Conservation (phyloP, 106 monocot genomes). For the Vanilla planifolia region DNA sequence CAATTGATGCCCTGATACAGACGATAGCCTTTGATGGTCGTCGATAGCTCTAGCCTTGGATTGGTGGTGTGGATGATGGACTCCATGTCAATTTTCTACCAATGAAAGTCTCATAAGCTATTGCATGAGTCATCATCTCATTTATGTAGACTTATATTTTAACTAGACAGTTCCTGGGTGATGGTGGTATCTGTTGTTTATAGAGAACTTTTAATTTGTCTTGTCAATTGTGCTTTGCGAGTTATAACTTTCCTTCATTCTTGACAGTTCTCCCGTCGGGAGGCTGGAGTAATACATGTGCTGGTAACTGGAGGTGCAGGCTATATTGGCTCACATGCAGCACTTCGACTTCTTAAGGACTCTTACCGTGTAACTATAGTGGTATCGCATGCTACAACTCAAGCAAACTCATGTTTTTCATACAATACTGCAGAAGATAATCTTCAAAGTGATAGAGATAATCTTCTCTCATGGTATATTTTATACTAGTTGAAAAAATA, state of each 20-base stretch:
- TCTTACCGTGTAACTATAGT: conserved; percentile 73
- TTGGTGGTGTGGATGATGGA: too few relatives aligned
- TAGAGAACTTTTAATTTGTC: neutral
- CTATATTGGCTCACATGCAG: conserved; percentile 75
- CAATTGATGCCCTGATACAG: too few relatives aligned
- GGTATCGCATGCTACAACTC: conserved; percentile 20
- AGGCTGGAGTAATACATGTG: conserved; percentile 56
- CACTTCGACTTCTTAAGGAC: conserved; percentile 61
- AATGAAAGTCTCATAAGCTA: too few relatives aligned
- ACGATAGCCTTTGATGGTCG: too few relatives aligned
- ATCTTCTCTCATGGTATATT: neutral
- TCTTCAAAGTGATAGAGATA: too few relatives aligned
- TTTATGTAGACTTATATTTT: too few relatives aligned
- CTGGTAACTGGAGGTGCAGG: conserved; percentile 75
- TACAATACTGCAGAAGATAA: neutral
- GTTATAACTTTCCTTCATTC: neutral
- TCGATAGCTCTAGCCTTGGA: too few relatives aligned
- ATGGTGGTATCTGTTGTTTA: neutral
- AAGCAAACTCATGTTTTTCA: neutral
- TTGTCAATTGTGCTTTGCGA: too few relatives aligned
- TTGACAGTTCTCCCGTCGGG: conserved; percentile 47
- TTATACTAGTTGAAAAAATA: too few relatives aligned
- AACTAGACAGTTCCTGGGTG: too few relatives aligned
- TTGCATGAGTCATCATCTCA: too few relatives aligned
- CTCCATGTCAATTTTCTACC: too few relatives aligned